Evolutionary conservation across 345 rosid genomes (phyloP), one percentile per base, ranked within the genome.

Genomic region (Brassica napus): DNA sequence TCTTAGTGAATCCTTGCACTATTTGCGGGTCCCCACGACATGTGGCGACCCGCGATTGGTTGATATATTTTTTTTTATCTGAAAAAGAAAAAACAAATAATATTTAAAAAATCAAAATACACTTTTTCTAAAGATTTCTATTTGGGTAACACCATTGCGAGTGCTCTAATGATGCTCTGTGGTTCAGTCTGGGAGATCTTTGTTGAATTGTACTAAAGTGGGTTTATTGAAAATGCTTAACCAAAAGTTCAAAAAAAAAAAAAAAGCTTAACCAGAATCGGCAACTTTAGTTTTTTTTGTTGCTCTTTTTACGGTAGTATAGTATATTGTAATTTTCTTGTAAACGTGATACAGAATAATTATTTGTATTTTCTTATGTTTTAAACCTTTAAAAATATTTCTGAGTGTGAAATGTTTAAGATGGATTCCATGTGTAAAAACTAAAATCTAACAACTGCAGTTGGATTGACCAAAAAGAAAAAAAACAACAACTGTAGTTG

Each of bases 111-210:
- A 23, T 23, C 2, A 23, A 23, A 23, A 23, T 23, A 23, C 24
- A 23, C 24, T 23, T 23, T 23, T 23, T 23, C 24, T 23, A 23
- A 23, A 23, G 24, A 23, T 0, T 23, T 1, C 24, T 23, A 1
- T 23, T 23, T 23, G 24, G 24, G 24, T 23, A 23, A 23, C 24
- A 23, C 24, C 24, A 23, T 23, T 23, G 24, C 24, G 24, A 0
- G 24, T 23, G 24, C 24, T 23, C 24, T 23, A 23, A 23, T 23
- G 2, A 23, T 23, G 24, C 24, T 23, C 24, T 23, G 2, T 23
- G 24, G 24, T 23, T 23, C 24, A 23, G 68, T 84, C 83, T 61
- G 84, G 85, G 34, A 82, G 68, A 74, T 73, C 79, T 73, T 82
- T 44, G n/a, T 44, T 44, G 15, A 44, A 75, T 74, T 75, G 72